Percentiles rank a stretch among this genome's conserved stretches.
These are phyloP conservation scores for Nothopassalora personata DNA, from an alignment of 2,329 filamentous ascomycete genomes.

Conservation along the genomic window DNA sequence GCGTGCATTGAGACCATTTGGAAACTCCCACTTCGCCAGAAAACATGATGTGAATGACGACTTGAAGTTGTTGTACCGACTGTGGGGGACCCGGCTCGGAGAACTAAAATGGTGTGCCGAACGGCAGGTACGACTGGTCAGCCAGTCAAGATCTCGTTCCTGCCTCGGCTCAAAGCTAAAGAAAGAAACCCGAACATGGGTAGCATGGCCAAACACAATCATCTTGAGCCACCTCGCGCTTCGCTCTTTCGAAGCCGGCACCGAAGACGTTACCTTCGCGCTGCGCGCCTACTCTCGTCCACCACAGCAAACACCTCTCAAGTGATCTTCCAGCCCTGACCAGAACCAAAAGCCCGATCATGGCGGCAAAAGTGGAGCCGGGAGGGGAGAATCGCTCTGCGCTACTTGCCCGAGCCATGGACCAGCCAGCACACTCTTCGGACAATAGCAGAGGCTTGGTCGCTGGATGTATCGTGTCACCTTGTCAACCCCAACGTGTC, in stretches of 20 bases:
- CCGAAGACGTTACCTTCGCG: background rate
- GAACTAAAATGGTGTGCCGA: background rate
- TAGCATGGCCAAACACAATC: background rate
- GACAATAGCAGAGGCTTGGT: background rate
- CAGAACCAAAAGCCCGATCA: background rate
- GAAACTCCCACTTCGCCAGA: background rate
- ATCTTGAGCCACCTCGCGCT: background rate
- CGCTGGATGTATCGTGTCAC: background rate
- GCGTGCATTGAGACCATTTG: background rate
- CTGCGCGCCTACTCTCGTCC: background rate
- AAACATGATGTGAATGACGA: background rate
- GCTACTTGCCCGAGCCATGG: background rate
- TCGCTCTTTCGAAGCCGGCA: background rate
- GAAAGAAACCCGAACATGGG: background rate
- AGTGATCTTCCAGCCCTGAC: background rate
- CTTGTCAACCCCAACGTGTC: background rate
- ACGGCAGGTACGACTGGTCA: background rate
- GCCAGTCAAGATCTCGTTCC: background rate
- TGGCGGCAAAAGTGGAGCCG: conserved; percentile 5
- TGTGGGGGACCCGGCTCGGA: background rate
- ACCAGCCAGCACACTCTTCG: background rate
- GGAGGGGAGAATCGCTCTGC: conserved; percentile 1
- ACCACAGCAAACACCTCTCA: background rate
- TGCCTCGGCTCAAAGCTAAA: background rate
- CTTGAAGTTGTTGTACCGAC: background rate